These are phyloP conservation scores for Coniferiporia sulphurascens DNA, from an alignment of 1,284 basidiomycete species.

Conservation along the genomic window DNA sequence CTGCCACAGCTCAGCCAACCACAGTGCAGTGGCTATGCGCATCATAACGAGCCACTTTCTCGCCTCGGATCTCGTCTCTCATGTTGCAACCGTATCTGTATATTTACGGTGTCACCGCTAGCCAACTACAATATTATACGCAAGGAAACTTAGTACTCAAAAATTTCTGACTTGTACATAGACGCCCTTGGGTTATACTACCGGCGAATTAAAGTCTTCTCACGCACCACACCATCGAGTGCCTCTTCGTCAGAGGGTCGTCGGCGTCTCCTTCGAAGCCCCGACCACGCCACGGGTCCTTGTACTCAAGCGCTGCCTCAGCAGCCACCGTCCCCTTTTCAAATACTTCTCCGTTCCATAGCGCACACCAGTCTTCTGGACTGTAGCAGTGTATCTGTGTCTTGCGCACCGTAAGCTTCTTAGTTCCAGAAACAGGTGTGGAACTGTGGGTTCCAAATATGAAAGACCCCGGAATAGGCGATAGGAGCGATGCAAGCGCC, in stretches of 20 bases:
- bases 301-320: conserved; percentile 22
- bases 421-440: conserved; percentile 24
- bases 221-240: conserved; percentile 2
- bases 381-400: conserved; percentile 28
- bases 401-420: conserved; percentile 9
- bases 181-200: too few species aligned
- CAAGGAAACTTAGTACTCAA: neutral
- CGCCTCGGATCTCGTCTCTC: too few species aligned
- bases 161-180: neutral
- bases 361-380: conserved; percentile 36
- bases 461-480: conserved; percentile 32
- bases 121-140: too few species aligned
- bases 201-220: neutral
- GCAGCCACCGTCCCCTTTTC: conserved; percentile 34
- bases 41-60: too few species aligned
- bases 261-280: neutral
- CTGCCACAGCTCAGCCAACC: too few species aligned
- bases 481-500: conserved; percentile 30
- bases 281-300: too few species aligned
- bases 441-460: conserved; percentile 33
- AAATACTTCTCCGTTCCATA: conserved; percentile 42
- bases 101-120: too few species aligned
- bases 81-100: too few species aligned
- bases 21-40: too few species aligned
- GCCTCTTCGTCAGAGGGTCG: neutral